These are phyloP conservation scores for Thalassiosira mediterranea DNA, from an alignment of 352 stramenopile genomes.

Conservation along the genomic window DNA sequence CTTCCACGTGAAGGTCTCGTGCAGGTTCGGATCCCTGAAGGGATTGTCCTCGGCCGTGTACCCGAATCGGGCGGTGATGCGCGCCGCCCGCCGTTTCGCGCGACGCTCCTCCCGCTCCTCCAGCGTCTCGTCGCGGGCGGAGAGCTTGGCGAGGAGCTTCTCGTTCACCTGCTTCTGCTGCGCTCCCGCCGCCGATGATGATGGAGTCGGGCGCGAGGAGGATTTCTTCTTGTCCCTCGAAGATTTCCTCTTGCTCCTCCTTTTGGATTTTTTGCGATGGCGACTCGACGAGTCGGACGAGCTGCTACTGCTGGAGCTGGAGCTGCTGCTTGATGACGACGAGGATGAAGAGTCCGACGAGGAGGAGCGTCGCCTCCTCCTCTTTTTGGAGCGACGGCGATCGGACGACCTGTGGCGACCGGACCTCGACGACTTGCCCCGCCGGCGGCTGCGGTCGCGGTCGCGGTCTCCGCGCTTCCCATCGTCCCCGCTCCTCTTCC, in stretches of 20 bases:
- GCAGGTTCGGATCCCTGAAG: conserved; percentile 97
- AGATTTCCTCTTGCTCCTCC: conserved; percentile 20
- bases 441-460: background rate
- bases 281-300: conserved; percentile 13
- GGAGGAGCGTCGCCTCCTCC: conserved; percentile 11
- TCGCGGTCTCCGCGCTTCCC: background rate
- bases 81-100: conserved; percentile 65
- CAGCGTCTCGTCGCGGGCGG: conserved; percentile 67
- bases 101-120: conserved; percentile 75
- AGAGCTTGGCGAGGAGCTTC: conserved; percentile 66
- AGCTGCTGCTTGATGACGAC: conserved; percentile 4
- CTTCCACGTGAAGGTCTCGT: conserved; percentile 96
- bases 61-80: conserved; percentile 85
- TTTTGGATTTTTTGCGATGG: conserved; percentile 17
- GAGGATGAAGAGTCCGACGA: conserved; percentile 25
- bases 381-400: conserved; percentile 17
- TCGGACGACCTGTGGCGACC: conserved; percentile 1
- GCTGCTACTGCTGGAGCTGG: conserved; percentile 8
- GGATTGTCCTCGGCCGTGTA: conserved; percentile 99
- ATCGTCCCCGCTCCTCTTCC: background rate
- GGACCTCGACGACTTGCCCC: conserved; percentile 12
- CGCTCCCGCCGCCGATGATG: background rate
- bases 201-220: background rate
- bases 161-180: conserved; percentile 57
- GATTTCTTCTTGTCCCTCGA: conserved; percentile 7